Percentiles rank a stretch among this genome's conserved stretches.
phyloP scores from a whole-genome alignment of 345 rosid species.

The Bruguiera gymnorhiza region DNA sequence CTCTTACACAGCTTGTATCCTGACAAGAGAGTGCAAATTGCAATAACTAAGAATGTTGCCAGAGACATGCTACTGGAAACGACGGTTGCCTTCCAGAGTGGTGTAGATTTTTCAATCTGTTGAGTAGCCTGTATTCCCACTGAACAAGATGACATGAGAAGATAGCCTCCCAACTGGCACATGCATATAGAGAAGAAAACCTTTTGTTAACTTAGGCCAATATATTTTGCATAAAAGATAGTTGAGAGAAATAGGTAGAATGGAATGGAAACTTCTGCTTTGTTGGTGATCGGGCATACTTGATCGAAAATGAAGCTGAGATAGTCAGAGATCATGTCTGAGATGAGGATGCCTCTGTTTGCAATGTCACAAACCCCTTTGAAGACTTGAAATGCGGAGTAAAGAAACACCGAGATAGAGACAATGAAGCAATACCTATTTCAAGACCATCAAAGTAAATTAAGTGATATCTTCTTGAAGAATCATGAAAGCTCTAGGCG shows the following conservation, averaged over 20 bases:
- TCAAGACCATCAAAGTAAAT: background rate
- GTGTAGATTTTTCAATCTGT: conserved; percentile 18
- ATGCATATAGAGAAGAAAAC: conserved; percentile 3
- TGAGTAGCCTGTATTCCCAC: conserved; percentile 45
- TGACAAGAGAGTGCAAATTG: conserved; percentile 44
- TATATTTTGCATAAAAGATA: background rate
- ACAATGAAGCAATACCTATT: conserved; percentile 64
- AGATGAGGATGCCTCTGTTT: conserved; percentile 56
- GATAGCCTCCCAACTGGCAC: conserved; percentile 53
- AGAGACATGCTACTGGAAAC: conserved; percentile 47
- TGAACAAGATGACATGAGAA: conserved; percentile 63
- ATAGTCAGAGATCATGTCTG: conserved; percentile 63
- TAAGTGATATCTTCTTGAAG: background rate
- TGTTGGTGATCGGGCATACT: conserved; percentile 25
- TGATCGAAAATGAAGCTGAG: conserved; percentile 64
- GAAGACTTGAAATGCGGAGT: conserved; percentile 62
- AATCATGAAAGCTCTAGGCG: too few species aligned
- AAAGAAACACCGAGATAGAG: conserved; percentile 42
- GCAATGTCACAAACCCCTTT: conserved; percentile 68
- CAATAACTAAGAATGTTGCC: conserved; percentile 44
- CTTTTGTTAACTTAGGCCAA: background rate
- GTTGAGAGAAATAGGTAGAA: background rate
- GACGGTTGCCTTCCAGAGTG: conserved; percentile 42
- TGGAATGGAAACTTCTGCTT: background rate
- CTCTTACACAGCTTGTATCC: conserved; percentile 89